Evolutionary conservation across 2,329 filamentous ascomycete genomes (phyloP), one percentile per base, ranked within the genome.

Genomic region (Penicillium psychrosexuale): DNA sequence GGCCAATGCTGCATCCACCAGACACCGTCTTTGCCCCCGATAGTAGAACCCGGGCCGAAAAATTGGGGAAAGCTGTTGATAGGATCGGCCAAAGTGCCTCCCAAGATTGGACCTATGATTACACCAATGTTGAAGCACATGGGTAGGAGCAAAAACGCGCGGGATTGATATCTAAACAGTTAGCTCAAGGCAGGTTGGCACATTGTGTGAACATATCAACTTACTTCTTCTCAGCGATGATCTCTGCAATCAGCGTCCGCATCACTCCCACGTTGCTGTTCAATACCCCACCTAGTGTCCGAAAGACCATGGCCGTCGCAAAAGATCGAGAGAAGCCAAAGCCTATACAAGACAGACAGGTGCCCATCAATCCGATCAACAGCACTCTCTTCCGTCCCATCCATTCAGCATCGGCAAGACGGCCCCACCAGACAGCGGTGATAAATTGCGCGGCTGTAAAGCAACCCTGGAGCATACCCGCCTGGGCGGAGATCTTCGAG

Each of bases 361-460:
- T 91, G 0, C 91, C 91, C 2, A 84, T 65, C 28, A 96, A 74
- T 0, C 91, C 91, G 50, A 95, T 84, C 50, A 95, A 74, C 17
- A 96, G 78, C 13, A 94, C 89, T 15, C 81, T 82, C 72, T 96
- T 96, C 46, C 91, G 82, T 0, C 91, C 91, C 54, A 83, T 80
- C 52, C 75, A 77, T 36, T 83, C 82, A 7, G 87, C 84, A 65
- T 86, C 84, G 1, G 83, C 82, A 3, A 91, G 74, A 0, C 87
- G 80, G 0, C 91, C 91, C 91, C 91, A 96, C 57, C 90, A 72
- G 70, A 96, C 86, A 3, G 90, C 90, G 1, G 90, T 95, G 22
- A 90, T 68, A 66, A 93, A 93, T 69, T 96, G 91, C 0, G 88
- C 87, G 0, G 86, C 87, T 0, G 89, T 92, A 68, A 96, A 96